Base-by-base conservation (phyloP, 2,329 filamentous ascomycete genomes). In the Fusarium succisae region DNA sequence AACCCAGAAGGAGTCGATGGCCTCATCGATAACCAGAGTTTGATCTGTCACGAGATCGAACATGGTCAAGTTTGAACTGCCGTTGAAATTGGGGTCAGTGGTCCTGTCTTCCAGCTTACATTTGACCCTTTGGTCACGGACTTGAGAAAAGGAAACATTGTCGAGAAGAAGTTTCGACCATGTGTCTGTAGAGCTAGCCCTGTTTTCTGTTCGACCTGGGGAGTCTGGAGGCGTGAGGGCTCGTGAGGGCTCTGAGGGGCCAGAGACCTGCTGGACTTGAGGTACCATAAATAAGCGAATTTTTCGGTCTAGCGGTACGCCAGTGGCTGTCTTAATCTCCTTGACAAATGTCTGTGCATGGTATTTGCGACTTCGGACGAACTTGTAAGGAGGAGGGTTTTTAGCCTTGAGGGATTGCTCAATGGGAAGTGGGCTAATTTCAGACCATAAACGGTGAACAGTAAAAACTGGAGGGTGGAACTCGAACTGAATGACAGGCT, bases 391-490 rank as follows among this genome's bases (percentile, higher is more conserved):
- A 10, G 89, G 84, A 22, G 89, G 88, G 43, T 89, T 87, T 62
- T 84, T 88, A 17, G 91, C 89, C 77, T 91, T 91, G 63, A 92
- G 83, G 4, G 87, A 83, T 77, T 91, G 88, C 43, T 90, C 85
- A 55, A 89, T 85, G 11, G 87, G 85, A 28, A 90, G 82, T 4
- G 89, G 88, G 73, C 87, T 91, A 58, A 87, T 83, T 24, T 88
- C 84, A 6, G 89, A 89, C 80, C 91, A 92, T 4, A 98, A 86
- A 75, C 96, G 94, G 79, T 97, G 91, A 69, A 98, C 87, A 3
- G 91, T 94, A 81, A 98, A 94, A 48, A 98, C 87, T 1, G 94
- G 94, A 9, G 95, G 96, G 78, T 95, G 91, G 45, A 94, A 86
- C 83, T 98, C 96, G 81, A 93, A 97, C 77, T 93, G 86, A 53